Conservation (phyloP, 2,329 filamentous ascomycete genomes). For the Penicillium olsonii region DNA sequence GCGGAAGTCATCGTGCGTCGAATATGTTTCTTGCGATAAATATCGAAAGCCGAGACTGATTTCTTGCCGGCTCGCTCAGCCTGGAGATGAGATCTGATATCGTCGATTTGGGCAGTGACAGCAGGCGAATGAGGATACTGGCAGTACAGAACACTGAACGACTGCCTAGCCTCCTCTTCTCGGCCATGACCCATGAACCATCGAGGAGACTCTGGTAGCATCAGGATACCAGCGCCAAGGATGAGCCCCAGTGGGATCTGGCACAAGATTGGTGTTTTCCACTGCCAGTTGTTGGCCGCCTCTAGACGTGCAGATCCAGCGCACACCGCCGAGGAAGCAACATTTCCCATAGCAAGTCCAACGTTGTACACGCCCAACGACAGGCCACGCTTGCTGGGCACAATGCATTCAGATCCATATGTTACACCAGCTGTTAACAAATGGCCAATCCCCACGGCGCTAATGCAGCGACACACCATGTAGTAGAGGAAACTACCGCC, state of each 20-base stretch:
- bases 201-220: constrained; percentile 30
- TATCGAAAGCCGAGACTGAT: constrained; percentile 24
- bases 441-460: constrained; percentile 26
- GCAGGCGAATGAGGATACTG: constrained; percentile 21
- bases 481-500: constrained; percentile 25
- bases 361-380: constrained; percentile 27
- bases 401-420: constrained; percentile 29
- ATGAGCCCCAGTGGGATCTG: constrained; percentile 31
- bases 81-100: constrained; percentile 27
- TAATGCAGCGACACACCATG: constrained; percentile 30
- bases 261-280: constrained; percentile 33
- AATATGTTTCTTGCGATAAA: constrained; percentile 24
- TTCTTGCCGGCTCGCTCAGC: constrained; percentile 16
- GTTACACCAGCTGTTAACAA: constrained; percentile 19
- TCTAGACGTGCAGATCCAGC: constrained; percentile 26
- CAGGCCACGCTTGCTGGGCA: constrained; percentile 24
- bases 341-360: constrained; percentile 29
- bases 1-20: constrained; percentile 25
- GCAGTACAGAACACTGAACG: constrained; percentile 23
- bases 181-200: constrained; percentile 24
- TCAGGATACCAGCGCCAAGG: constrained; percentile 25
- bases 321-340: constrained; percentile 29
- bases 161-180: constrained; percentile 24
- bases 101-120: constrained; percentile 26
- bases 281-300: constrained; percentile 28